Evolutionary conservation across 225 moss, liverwort and hornwort species (phyloP), one percentile per base, ranked within the genome.

Genomic region (Marchantia paleacea): DNA sequence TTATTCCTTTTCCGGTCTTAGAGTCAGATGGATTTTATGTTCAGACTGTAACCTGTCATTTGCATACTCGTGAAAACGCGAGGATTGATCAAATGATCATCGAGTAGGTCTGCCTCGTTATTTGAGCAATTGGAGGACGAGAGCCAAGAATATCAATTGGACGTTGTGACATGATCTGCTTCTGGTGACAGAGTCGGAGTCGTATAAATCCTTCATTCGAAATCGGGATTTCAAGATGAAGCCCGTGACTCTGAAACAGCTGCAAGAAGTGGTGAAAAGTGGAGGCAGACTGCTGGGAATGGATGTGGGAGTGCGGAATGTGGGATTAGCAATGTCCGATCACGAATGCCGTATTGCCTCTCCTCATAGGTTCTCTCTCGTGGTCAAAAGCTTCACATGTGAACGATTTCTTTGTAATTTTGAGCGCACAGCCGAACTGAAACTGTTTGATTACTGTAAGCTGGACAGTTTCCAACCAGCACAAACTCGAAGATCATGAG

Each of bases 251-350:
- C 75, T 91, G 84, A 91, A 84, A 83, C 91, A 92, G 88, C 86
- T 94, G 72, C 84, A 84, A 24, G 87, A 91, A 78, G 73, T 81
- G 11, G 81, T 94, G 49, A 72, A 51, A 64, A 75, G 82, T 82
- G 92, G 92, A 9, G 92, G 89, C 14, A 89, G 91, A 39, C 82
- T 94, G 75, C 79, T 94, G 52, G 92, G 92, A 47, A 77, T 94
- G 72, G 94, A 94, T 75, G 91, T 94, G 65, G 94, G 94, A 22
- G 86, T 86, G 66, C 92, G 91, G 75, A 91, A 92, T 76, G 90
- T 94, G 6, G 94, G 94, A 29, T 77, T 94, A 24, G 92, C 94
- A 13, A 84, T 92, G n/a, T 94, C 92, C 3, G 92, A 94, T 78
- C 29, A 70, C 70, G 83, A 81, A 53, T 89, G 89, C 61, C 88